Conservation (phyloP, 129 eudicot genomes). For the Chrysanthemum seticuspe region DNA sequence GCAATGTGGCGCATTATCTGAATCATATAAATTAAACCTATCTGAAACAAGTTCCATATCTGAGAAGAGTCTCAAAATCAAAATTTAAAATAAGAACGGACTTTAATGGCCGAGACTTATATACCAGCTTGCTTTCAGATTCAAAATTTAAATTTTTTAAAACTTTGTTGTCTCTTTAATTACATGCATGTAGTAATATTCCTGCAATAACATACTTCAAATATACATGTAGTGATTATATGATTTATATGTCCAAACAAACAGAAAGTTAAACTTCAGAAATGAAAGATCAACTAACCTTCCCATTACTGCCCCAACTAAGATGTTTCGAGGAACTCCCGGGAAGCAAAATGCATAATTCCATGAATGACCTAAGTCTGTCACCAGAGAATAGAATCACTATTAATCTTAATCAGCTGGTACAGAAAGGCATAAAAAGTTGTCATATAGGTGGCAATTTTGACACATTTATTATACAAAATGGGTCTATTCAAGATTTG, state of each 20-base stretch:
- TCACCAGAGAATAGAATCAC: constrained; percentile 25
- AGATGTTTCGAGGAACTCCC: constrained; percentile 66
- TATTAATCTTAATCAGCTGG: constrained; percentile 13
- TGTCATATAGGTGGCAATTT: constrained; percentile 2
- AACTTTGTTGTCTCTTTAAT: neutral
- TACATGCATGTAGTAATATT: neutral
- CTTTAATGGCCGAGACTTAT: neutral
- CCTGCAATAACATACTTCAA: neutral
- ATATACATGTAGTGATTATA: neutral
- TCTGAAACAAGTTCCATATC: too few species aligned
- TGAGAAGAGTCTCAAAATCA: too few species aligned
- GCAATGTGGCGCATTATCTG: too few species aligned
- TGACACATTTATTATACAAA: neutral
- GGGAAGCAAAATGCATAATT: constrained; percentile 87
- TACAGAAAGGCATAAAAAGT: neutral
- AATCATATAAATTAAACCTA: neutral
- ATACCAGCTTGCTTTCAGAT: neutral
- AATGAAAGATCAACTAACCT: constrained; percentile 43
- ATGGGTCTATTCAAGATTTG: neutral
- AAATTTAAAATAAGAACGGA: neutral
- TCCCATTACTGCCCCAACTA: constrained; percentile 38
- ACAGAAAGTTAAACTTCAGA: constrained; percentile 13
- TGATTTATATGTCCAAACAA: neutral
- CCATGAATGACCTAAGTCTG: constrained; percentile 97
- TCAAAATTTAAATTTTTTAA: neutral